Base-by-base conservation (phyloP, 768 basidiomycete genomes). In the Leccinellum rugosiceps region DNA sequence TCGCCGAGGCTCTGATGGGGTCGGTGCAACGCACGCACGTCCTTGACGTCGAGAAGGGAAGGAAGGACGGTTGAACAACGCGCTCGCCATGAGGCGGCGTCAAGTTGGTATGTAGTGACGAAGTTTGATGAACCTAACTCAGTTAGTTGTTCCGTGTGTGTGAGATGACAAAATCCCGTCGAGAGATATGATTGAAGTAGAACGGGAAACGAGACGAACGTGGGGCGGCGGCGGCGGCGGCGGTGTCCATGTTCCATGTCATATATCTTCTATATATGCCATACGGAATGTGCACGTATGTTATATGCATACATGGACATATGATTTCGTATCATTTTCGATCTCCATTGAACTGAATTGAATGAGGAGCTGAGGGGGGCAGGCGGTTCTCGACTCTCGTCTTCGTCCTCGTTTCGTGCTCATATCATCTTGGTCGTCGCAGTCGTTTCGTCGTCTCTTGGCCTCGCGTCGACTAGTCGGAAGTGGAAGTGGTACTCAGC, bases 1-100 rank as follows among this genome's bases (percentile, higher is more conserved):
- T 63, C 60, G 57, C 68, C 68, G 67, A 63, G 60, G 59, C 41
- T 58, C 46, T 65, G 68, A 68, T 61, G 52, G 58, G 56, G 57
- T 51, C 53, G 55, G 32, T 28, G 17, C 54, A 23, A 58, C 47
- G 54, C 52, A 52, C 38, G 38, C 41, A 43, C 41, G 5, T 43
- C 41, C 41, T 43, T 43, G 41, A 43, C 41, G 19, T 43, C 19
- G 41, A 43, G n/a, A 43, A 43, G 41, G 41, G 41, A 43, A 41
- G 38, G 38, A 41, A 19, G 41, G 11, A 19, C 41, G 19, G 41
- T 43, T 43, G 19, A 58, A 57, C 67, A 68, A 70, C 56, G 66
- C 68, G 54, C 64, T 52, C 32, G 52, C 66, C 68, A 70, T 57
- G 68, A 68, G 68, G 65, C 58, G 21, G 25, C 14, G 13, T 43